These are phyloP conservation scores for Calonectria pteridis DNA, from an alignment of 2,329 filamentous ascomycete species.

Conservation along the genomic window DNA sequence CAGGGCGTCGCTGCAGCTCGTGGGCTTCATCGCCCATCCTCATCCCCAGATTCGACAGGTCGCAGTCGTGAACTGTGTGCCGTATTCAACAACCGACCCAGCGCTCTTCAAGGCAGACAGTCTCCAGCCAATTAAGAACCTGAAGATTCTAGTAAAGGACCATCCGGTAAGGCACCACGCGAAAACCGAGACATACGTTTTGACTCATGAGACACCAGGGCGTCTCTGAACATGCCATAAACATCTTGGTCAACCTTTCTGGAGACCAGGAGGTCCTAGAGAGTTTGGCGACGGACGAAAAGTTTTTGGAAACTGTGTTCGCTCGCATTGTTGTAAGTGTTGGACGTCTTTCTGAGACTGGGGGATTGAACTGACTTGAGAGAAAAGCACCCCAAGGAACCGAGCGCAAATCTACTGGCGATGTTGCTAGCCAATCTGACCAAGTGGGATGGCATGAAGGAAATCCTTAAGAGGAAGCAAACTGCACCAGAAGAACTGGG, in stretches of 20 bases:
- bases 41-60: slow-evolving; percentile 91
- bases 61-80: slow-evolving; percentile 87
- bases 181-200: neutral
- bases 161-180: slow-evolving; percentile 72
- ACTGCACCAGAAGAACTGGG: slow-evolving; percentile 76
- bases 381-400: slow-evolving; percentile 77
- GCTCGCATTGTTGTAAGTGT: slow-evolving; percentile 77
- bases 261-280: slow-evolving; percentile 82
- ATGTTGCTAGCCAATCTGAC: slow-evolving; percentile 95
- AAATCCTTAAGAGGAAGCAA: slow-evolving; percentile 77
- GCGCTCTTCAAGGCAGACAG: slow-evolving; percentile 86
- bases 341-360: neutral
- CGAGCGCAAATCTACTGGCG: slow-evolving; percentile 84
- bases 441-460: slow-evolving; percentile 81
- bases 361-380: slow-evolving; percentile 13
- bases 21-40: slow-evolving; percentile 92
- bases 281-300: slow-evolving; percentile 80
- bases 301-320: slow-evolving; percentile 82
- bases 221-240: slow-evolving; percentile 93
- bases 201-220: slow-evolving; percentile 62
- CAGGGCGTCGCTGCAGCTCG: slow-evolving; percentile 69
- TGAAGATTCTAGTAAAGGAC: slow-evolving; percentile 89
- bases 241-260: slow-evolving; percentile 88
- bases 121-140: slow-evolving; percentile 82
- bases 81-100: slow-evolving; percentile 80